Evolutionary conservation across 352 stramenopile genomes (phyloP).

Genomic region (Pythium apleroticum): DNA sequence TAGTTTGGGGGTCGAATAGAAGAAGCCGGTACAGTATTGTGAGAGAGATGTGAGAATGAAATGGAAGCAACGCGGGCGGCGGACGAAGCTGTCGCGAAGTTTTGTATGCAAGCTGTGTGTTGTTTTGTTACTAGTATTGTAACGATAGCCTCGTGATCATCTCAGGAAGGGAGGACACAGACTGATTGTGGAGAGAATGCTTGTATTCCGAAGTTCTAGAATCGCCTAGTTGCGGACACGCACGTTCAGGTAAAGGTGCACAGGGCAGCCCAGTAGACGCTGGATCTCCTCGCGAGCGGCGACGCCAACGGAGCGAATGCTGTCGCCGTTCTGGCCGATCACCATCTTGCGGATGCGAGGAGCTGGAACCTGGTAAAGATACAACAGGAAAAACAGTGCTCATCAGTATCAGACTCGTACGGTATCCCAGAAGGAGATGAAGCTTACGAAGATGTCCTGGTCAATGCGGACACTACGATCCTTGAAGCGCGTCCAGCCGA

Average conservation of each 20-base stretch:
- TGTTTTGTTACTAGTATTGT: too few relatives aligned
- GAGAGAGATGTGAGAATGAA: conserved; percentile 4
- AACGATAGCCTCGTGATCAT: neutral
- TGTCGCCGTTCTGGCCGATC: conserved; percentile 75
- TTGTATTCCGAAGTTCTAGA: neutral
- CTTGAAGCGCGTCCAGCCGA: conserved; percentile 85
- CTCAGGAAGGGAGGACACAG: neutral
- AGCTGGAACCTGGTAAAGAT: conserved; percentile 53
- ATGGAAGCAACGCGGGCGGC: neutral
- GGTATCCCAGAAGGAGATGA: neutral
- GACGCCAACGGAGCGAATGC: conserved; percentile 70
- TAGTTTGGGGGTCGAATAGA: conserved; percentile 2
- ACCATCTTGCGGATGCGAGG: conserved; percentile 79
- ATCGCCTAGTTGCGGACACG: conserved; percentile 46
- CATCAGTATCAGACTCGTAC: neutral
- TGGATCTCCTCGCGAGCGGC: conserved; percentile 78
- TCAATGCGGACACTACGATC: conserved; percentile 87
- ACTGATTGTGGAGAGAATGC: neutral
- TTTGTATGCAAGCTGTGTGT: too few relatives aligned
- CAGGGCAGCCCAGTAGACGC: conserved; percentile 56
- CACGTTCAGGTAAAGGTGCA: conserved; percentile 88
- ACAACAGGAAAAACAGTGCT: neutral
- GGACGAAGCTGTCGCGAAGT: neutral
- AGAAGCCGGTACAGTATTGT: neutral
- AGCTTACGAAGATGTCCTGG: conserved; percentile 87